Evolutionary conservation across 1,139 yeast genomes (phyloP).

Genomic region (Kazachstania sp.): DNA sequence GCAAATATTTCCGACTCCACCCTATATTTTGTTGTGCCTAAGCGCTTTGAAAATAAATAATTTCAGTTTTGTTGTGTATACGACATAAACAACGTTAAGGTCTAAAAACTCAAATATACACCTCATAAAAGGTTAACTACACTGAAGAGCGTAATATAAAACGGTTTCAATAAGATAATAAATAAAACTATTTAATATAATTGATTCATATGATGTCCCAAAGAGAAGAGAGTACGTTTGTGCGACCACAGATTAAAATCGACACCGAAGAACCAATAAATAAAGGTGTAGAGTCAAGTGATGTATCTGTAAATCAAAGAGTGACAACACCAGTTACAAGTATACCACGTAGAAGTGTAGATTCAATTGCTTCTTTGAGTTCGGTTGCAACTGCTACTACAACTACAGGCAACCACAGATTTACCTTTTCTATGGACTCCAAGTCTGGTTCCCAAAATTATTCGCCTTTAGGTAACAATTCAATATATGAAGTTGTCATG

Average conservation of each 20-base stretch:
- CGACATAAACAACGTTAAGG: too few species aligned
- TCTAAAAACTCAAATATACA: too few species aligned
- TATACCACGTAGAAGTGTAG: slow-evolving; percentile 26
- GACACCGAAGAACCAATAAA: not conserved
- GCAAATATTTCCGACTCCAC: too few species aligned
- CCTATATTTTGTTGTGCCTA: too few species aligned
- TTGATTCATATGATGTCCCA: not conserved
- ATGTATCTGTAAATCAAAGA: slow-evolving; percentile 2
- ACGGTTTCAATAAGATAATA: too few species aligned
- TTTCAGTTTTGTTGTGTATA: too few species aligned
- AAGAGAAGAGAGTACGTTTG: not conserved
- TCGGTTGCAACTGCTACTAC: slow-evolving; percentile 7
- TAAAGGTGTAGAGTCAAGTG: not conserved
- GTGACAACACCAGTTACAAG: not conserved
- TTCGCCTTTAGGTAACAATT: slow-evolving; percentile 70
- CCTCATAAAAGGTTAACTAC: too few species aligned
- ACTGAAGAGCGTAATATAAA: too few species aligned
- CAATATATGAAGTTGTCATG: slow-evolving; percentile 62
- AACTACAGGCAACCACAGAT: slow-evolving; percentile 6
- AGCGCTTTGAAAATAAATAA: too few species aligned
- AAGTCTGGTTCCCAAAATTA: slow-evolving; percentile 28
- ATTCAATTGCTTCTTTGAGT: slow-evolving; percentile 19
- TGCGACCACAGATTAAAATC: slow-evolving; percentile 3
- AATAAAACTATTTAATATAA: too few species aligned
- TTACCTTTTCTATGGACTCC: slow-evolving; percentile 7